Evolutionary conservation across 2,329 filamentous ascomycete species (phyloP).

Genomic region (Pestalotiopsis sp.): DNA sequence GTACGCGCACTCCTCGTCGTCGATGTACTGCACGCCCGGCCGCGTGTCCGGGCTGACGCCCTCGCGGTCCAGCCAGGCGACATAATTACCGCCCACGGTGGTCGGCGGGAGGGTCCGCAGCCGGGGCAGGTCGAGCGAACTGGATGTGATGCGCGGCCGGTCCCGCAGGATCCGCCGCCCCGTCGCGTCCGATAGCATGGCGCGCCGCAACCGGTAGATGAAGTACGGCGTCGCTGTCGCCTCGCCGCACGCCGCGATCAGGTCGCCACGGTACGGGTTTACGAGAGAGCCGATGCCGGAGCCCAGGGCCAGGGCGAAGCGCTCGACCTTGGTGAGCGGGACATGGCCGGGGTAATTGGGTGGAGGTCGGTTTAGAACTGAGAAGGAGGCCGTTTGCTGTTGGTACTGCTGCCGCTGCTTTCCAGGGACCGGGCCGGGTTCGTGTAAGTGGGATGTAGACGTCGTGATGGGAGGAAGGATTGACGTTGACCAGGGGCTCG

Average conservation of each 20-base stretch:
- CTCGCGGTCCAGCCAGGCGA: conserved; percentile 89
- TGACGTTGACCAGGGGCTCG: neutral
- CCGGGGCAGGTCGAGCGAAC: conserved; percentile 65
- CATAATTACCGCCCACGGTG: conserved; percentile 82
- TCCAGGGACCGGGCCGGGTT: neutral
- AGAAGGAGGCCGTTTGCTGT: conserved; percentile 55
- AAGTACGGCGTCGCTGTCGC: conserved; percentile 94
- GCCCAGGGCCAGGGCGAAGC: conserved; percentile 68
- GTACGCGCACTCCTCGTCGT: conserved; percentile 94
- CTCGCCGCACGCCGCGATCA: conserved; percentile 94
- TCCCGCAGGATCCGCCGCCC: conserved; percentile 90
- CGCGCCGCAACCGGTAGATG: conserved; percentile 85
- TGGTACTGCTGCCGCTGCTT: neutral
- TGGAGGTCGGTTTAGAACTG: conserved; percentile 79
- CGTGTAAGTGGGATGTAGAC: conserved; percentile 10
- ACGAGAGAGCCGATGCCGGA: conserved; percentile 66
- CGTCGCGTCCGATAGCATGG: conserved; percentile 83
- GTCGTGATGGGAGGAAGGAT: neutral
- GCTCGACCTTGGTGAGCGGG: conserved; percentile 79
- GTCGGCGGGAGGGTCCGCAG: conserved; percentile 74
- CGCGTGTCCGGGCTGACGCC: conserved; percentile 92
- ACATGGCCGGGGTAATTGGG: conserved; percentile 93
- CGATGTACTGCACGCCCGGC: conserved; percentile 81
- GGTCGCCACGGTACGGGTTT: conserved; percentile 83
- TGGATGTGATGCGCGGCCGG: conserved; percentile 83